Base-by-base conservation (phyloP, 192 early-diverging fungal species). In the Mortierella antarctica region DNA sequence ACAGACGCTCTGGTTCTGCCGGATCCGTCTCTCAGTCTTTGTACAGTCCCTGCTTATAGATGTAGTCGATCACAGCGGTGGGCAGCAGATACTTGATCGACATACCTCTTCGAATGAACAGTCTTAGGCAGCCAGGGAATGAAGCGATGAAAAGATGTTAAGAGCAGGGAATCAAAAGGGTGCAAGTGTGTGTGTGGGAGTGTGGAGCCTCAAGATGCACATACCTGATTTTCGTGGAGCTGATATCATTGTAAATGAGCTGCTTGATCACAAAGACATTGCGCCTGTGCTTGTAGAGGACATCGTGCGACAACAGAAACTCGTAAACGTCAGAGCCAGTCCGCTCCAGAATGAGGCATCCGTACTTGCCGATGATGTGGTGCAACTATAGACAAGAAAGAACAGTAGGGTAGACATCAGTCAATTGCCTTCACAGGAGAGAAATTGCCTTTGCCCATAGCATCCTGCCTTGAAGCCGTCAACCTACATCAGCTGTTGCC, bases 201-300 rank as follows among this genome's bases (percentile, higher is more conserved):
- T 15, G 48, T 10, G 12, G 6, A 9, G n/a, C 13, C 44, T 9
- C 18, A n/a, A 18, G 63, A 31, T 31, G 31, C 31, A 2, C 74
- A 54, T 87, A 88, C 90, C 95, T 88, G 49, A 99, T 95, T 83
- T 98, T 98, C 21, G 97, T 98, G 7, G 96, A 98, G 71, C 92
- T 95, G 62, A 98, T 98, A 77, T 99, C 98, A 70, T 98, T 99
- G 83, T 96, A 92, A 56, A 99, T 97, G 68, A 96, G 88, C 81
- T 98, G 97, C 79, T 98, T 97, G 53, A 98, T 94, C 45, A 97
- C 92, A 61, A 91, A 90, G 13, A 99, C 95, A 73, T 97, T 95
- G 73, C 92, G 92, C 65, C 95, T 82, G 78, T 99, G 94, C 61
- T 92, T 87, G 77, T 96, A 95, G 39, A 99, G 74, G 48, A 94